phyloP scores from a whole-genome alignment of 2,329 filamentous ascomycete genomes.

The Penicillium sp. region DNA sequence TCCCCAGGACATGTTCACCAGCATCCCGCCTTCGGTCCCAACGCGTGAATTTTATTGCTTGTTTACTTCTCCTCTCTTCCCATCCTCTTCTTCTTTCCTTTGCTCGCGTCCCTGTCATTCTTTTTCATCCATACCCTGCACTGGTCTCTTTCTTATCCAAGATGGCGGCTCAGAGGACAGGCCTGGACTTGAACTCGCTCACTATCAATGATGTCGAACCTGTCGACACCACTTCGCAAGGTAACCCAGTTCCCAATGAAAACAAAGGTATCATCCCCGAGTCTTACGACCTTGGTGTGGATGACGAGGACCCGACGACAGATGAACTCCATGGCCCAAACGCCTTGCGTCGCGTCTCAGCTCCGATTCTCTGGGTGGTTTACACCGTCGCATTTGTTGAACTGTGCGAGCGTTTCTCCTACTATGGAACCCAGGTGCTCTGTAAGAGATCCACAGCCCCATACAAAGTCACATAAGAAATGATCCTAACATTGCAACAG shows the following conservation, averaged over 20 bases:
- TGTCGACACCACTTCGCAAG: neutral
- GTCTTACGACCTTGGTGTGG: neutral
- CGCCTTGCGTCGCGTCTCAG: conserved; percentile 30
- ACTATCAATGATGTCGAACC: neutral
- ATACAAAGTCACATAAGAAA: neutral
- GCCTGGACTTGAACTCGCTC: neutral
- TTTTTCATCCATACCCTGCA: neutral
- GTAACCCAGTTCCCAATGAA: neutral
- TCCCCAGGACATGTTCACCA: neutral
- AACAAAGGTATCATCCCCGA: neutral
- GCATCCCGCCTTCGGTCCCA: neutral
- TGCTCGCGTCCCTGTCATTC: neutral
- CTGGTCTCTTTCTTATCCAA: neutral
- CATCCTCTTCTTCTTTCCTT: neutral
- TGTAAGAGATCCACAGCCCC: neutral
- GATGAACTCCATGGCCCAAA: neutral
- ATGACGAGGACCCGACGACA: neutral
- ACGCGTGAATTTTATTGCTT: neutral
- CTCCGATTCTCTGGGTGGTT: conserved; percentile 58
- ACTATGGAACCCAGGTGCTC: conserved; percentile 59
- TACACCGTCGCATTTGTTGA: conserved; percentile 72
- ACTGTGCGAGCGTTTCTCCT: conserved; percentile 72
- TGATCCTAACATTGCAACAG: neutral
- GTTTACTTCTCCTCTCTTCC: neutral
- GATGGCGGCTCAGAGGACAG: neutral